Evolutionary conservation across 495 filamentous ascomycete genomes (phyloP).

Genomic region (Lophiostoma macrostomum): DNA sequence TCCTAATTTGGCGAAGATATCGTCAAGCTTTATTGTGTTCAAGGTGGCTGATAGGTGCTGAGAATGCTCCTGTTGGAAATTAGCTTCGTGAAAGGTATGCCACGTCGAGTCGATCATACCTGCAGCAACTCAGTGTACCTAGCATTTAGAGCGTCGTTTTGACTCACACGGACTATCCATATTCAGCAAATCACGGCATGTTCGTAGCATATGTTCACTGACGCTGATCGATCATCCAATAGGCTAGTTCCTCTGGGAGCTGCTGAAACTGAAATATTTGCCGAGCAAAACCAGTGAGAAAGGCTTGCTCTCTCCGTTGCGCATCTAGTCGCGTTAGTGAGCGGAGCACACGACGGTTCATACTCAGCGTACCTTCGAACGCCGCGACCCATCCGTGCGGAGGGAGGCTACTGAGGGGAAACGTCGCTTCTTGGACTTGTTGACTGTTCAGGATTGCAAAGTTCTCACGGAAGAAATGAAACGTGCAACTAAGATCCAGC

Average conservation of each 20-base stretch:
- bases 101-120: too few relatives aligned
- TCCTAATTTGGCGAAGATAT: constrained; percentile 4
- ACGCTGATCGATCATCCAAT: constrained; percentile 71
- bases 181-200: constrained; percentile 1
- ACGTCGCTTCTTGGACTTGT: too few relatives aligned
- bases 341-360: constrained; percentile 1
- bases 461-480: constrained; percentile 61
- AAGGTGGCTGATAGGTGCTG: not conserved
- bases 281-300: constrained; percentile 67
- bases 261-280: constrained; percentile 51
- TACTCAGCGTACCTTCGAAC: constrained; percentile 41
- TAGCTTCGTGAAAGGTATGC: too few relatives aligned
- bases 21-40: not conserved
- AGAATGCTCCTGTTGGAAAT: constrained; percentile 5
- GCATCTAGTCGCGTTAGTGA: constrained; percentile 41
- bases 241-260: constrained; percentile 67
- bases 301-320: constrained; percentile 55
- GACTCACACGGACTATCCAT: constrained; percentile 53
- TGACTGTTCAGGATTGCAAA: not conserved
- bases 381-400: constrained; percentile 30
- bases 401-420: constrained; percentile 23
- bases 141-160: constrained; percentile 57
- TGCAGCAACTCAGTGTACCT: constrained; percentile 61
- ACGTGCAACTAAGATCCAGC: constrained; percentile 55
- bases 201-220: constrained; percentile 13